A percentile compares a stretch with the other conserved stretches of the same genome.
phyloP scores from a whole-genome alignment of 768 basidiomycete genomes.

The Amanita rimosa region DNA sequence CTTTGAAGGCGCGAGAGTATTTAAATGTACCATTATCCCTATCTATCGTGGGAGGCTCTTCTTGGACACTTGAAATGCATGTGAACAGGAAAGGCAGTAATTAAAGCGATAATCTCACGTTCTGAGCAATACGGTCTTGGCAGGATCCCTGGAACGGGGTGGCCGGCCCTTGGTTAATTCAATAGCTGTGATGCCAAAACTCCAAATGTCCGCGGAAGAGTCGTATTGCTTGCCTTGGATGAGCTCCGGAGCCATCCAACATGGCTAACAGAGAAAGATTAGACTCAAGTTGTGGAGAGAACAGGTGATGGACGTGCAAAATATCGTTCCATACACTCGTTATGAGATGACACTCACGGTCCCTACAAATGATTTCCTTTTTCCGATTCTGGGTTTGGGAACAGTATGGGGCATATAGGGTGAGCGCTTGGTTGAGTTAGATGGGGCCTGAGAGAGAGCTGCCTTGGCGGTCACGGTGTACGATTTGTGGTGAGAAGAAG shows the following conservation, averaged over 20 bases:
- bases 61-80: slow-evolving; percentile 43
- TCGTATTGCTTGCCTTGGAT: slow-evolving; percentile 81
- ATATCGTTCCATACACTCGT: neutral
- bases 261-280: slow-evolving; percentile 38
- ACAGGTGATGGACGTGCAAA: neutral
- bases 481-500: slow-evolving; percentile 16
- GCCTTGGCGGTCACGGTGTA: slow-evolving; percentile 19
- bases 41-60: slow-evolving; percentile 68
- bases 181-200: slow-evolving; percentile 89
- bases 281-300: neutral
- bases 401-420: slow-evolving; percentile 6
- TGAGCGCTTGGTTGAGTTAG: slow-evolving; percentile 11
- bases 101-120: slow-evolving; percentile 32
- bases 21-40: slow-evolving; percentile 59
- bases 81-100: neutral
- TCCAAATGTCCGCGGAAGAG: slow-evolving; percentile 89
- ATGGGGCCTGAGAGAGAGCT: slow-evolving; percentile 16
- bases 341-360: slow-evolving; percentile 38
- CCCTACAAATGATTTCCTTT: slow-evolving; percentile 87
- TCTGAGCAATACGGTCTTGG: slow-evolving; percentile 63
- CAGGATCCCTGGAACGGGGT: slow-evolving; percentile 68
- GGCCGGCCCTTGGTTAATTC: slow-evolving; percentile 84
- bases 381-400: slow-evolving; percentile 44
- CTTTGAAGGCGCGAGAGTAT: slow-evolving; percentile 75
- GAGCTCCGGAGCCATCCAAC: slow-evolving; percentile 97